Percentiles rank a stretch among this genome's conserved stretches.
These are phyloP conservation scores for Ceratobasidium sp. DNA, from an alignment of 1,284 basidiomycete genomes.

Conservation along the genomic window DNA sequence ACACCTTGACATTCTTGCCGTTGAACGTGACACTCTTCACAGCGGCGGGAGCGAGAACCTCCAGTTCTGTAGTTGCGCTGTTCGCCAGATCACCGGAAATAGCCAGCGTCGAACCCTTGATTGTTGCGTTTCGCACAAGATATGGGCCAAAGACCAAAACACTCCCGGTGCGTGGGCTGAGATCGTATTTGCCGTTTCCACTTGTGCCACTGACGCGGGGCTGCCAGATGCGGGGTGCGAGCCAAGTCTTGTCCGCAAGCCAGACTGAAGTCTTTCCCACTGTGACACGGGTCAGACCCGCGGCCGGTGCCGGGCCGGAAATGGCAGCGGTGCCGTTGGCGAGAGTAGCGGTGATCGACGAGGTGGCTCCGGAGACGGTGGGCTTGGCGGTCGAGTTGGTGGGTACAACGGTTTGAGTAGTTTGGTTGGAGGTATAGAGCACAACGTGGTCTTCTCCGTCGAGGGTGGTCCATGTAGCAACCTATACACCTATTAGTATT, in stretches of 20 bases:
- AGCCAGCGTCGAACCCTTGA: conserved; percentile 24
- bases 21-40: conserved; percentile 43
- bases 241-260: conserved; percentile 36
- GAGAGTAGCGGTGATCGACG: conserved; percentile 36
- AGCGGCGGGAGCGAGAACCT: conserved; percentile 36
- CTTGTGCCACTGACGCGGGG: conserved; percentile 10
- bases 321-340: conserved; percentile 46
- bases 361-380: conserved; percentile 36
- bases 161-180: conserved; percentile 34
- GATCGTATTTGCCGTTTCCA: conserved; percentile 29
- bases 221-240: conserved; percentile 31
- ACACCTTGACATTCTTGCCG: conserved; percentile 36
- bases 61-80: conserved; percentile 29
- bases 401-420: conserved; percentile 49
- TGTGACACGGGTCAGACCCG: conserved; percentile 49
- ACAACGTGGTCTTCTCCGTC: conserved; percentile 51
- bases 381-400: conserved; percentile 38
- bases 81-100: conserved; percentile 39
- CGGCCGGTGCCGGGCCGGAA: conserved; percentile 47
- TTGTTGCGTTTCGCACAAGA: conserved; percentile 40
- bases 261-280: conserved; percentile 40
- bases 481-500: conserved; percentile 40
- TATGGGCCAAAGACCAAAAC: conserved; percentile 42
- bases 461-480: conserved; percentile 52
- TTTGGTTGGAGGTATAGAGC: conserved; percentile 51